Conservation (phyloP, 2,329 filamentous ascomycete species). For the Neopestalotiopsis rosae region DNA sequence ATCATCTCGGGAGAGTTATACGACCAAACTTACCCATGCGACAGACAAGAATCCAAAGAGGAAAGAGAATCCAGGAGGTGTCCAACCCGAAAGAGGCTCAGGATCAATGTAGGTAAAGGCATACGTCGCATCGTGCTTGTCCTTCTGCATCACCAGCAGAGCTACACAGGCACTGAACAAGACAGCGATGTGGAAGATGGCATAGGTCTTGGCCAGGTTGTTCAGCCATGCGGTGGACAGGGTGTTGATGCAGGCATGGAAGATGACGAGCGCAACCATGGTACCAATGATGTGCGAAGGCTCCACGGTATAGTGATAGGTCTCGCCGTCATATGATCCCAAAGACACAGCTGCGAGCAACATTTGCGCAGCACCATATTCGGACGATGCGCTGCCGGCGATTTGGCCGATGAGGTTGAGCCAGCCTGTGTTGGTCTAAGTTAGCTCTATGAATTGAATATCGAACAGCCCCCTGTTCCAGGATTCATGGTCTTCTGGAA, state of each 20-base stretch:
- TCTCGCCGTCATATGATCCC: conserved; percentile 37
- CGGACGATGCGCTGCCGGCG: conserved; percentile 59
- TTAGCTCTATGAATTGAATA: conserved; percentile 19
- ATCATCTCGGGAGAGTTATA: no score
- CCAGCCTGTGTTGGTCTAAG: conserved; percentile 41
- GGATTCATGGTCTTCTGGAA: not conserved
- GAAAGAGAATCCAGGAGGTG: conserved; percentile 58
- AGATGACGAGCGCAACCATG: conserved; percentile 58
- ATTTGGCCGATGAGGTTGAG: conserved; percentile 58
- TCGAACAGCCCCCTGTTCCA: not conserved
- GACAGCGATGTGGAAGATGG: conserved; percentile 60
- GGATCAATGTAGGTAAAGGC: conserved; percentile 58
- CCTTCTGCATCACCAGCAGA: conserved; percentile 53
- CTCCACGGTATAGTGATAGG: conserved; percentile 51
- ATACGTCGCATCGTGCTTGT: conserved; percentile 57
- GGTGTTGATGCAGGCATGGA: conserved; percentile 59
- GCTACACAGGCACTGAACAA: conserved; percentile 57
- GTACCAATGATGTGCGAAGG: conserved; percentile 54
- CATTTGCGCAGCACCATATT: conserved; percentile 62
- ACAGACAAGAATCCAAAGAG: conserved; percentile 66
- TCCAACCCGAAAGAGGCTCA: conserved; percentile 55
- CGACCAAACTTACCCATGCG: conserved; percentile 45
- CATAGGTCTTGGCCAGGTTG: conserved; percentile 62
- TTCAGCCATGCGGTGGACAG: conserved; percentile 63
- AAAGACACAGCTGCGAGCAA: conserved; percentile 61